Evolutionary conservation across 768 basidiomycete species (phyloP), one percentile per base, ranked within the genome.

Genomic region (Pleurotus pulmonarius): DNA sequence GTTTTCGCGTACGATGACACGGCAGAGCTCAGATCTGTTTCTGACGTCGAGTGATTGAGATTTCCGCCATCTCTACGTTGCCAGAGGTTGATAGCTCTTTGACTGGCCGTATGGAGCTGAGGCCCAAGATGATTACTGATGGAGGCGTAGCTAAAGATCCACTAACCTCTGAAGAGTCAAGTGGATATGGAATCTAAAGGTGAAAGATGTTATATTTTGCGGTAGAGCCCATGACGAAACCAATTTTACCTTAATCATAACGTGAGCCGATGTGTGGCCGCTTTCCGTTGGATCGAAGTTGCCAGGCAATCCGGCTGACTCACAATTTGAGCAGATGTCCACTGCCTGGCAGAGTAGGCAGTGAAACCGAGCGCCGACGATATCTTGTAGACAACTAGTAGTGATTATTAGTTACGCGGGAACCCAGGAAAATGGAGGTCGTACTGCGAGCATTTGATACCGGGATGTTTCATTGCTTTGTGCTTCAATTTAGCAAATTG

Each of bases 321-420:
- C 92, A 66, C 92, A 94, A 61, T 92, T 90, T 15, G 87, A 81
- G 62, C 92, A 94, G 34, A 94, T 92, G 63, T 94, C 91, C 40
- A 92, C 80, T 6, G 85, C 82, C 40, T 88, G 83, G 66, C 95
- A 98, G 18, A 92, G 85, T 8, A 91, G 90, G 64, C 95, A 98
- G 64, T 94, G 95, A 70, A 94, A 97, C 3, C 92, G 82, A 13
- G 94, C 92, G 15, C 95, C 95, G 22, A 95, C 81, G 60, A 98
- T 95, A 61, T 94, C 92, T 61, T 87, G 85, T 57, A 90, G 73
- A 67, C 94, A 98, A 63, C 94, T 94, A 63, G 16, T 48, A 46
- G 45, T 34, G 6, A 29, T 54, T 37, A 43, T 7, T 54, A 58
- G 38, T 56, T 40, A 53, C n/a, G 43, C 55, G 44, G 11, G 46